A percentile compares a stretch with the other conserved stretches of the same genome.
Evolutionary conservation across 1,284 basidiomycete genomes (phyloP).

Genomic region (Irpex sp.): DNA sequence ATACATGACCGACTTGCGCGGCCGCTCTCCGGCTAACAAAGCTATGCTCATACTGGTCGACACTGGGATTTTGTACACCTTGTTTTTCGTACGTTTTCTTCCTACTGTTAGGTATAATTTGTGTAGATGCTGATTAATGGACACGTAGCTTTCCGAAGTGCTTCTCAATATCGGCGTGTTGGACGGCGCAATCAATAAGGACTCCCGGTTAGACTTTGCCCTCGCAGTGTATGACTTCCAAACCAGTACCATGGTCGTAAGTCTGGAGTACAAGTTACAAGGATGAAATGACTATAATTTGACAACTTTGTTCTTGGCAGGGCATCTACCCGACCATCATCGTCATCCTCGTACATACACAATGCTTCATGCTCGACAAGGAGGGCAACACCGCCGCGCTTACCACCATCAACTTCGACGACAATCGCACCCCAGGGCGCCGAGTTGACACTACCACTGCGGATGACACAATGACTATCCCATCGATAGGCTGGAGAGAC

Average conservation of each 20-base stretch:
- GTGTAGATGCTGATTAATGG: no score
- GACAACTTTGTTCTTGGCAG: slow-evolving; percentile 1
- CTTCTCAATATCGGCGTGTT: slow-evolving; percentile 8
- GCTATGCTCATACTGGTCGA: slow-evolving; percentile 17
- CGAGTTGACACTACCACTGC: no score
- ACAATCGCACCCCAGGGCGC: no score
- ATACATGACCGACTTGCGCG: slow-evolving; percentile 6
- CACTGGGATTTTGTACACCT: slow-evolving; percentile 13
- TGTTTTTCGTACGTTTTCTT: slow-evolving; percentile 11
- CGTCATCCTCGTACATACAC: slow-evolving; percentile 16
- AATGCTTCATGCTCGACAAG: slow-evolving; percentile 12
- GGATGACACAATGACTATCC: not conserved
- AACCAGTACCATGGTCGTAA: slow-evolving; percentile 14
- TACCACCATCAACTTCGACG: not conserved
- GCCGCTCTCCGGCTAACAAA: slow-evolving; percentile 8
- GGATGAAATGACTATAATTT: no score
- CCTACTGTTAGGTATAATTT: no score
- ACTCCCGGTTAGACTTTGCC: slow-evolving; percentile 9
- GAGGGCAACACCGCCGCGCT: not conserved
- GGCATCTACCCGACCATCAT: slow-evolving; percentile 18
- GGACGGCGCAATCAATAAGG: slow-evolving; percentile 5
- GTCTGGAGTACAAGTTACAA: not conserved
- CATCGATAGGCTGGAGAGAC: not conserved
- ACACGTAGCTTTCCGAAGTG: slow-evolving; percentile 11
- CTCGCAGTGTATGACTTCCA: slow-evolving; percentile 13